These are phyloP conservation scores for Ecytonucleospora hepatopenaei DNA, from an alignment of 371 early-diverging fungal species.

Conservation along the genomic window DNA sequence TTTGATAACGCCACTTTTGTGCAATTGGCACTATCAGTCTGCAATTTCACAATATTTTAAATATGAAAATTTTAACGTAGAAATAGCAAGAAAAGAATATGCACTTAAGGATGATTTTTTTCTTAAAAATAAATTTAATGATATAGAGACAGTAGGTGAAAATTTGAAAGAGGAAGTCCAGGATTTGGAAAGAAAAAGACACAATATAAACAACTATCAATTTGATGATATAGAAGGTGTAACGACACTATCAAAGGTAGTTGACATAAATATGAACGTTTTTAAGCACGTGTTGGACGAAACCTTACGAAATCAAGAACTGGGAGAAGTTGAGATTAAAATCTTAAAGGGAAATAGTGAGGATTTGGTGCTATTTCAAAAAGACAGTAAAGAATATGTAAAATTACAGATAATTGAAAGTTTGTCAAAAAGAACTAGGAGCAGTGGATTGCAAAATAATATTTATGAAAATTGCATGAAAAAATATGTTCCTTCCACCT, in stretches of 20 bases:
- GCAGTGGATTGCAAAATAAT: slow-evolving; percentile 1
- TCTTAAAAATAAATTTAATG: slow-evolving; percentile 45
- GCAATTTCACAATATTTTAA: slow-evolving; percentile 90
- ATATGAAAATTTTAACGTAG: slow-evolving; percentile 78
- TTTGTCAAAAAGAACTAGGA: slow-evolving; percentile 13
- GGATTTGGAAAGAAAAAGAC: slow-evolving; percentile 38
- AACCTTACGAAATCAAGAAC: slow-evolving; percentile 31
- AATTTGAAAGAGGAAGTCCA: slow-evolving; percentile 36
- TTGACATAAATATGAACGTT: slow-evolving; percentile 46
- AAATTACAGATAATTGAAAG: slow-evolving; percentile 15
- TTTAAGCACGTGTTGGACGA: slow-evolving; percentile 39
- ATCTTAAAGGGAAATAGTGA: slow-evolving; percentile 20
- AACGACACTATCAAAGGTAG: slow-evolving; percentile 21
- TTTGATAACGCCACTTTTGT: slow-evolving; percentile 81
- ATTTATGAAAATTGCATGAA: slow-evolving; percentile 23
- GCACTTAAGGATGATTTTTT: slow-evolving; percentile 39
- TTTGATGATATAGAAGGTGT: slow-evolving; percentile 47
- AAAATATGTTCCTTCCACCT: slow-evolving; percentile 1
- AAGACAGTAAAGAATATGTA: slow-evolving; percentile 1
- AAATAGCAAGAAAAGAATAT: slow-evolving; percentile 57
- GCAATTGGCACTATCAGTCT: slow-evolving; percentile 95
- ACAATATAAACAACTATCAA: slow-evolving; percentile 32
- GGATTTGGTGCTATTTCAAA: neutral
- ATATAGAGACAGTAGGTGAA: slow-evolving; percentile 45
- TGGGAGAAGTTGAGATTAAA: slow-evolving; percentile 31